Evolutionary conservation across 768 basidiomycete genomes (phyloP).

Genomic region (Megacollybia marginata): DNA sequence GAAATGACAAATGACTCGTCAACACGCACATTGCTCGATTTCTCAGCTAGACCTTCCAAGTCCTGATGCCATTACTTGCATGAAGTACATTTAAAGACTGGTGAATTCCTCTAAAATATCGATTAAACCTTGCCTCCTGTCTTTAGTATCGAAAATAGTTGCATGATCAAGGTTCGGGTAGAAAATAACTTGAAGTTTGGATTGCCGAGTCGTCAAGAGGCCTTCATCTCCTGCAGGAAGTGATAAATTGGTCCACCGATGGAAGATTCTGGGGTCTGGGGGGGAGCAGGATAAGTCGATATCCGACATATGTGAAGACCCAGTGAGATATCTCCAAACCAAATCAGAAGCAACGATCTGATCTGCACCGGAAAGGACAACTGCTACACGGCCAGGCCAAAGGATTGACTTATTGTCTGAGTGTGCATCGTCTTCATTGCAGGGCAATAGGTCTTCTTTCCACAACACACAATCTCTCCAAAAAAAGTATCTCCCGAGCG

Average conservation of each 20-base stretch:
- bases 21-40: too few species aligned
- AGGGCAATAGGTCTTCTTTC: constrained; percentile 42
- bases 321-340: constrained; percentile 29
- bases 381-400: constrained; percentile 20
- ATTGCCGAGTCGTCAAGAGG: not conserved
- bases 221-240: constrained; percentile 9
- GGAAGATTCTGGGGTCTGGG: too few species aligned
- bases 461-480: constrained; percentile 59
- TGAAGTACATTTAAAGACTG: not conserved
- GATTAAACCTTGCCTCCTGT: constrained; percentile 19
- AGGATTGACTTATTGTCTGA: not conserved
- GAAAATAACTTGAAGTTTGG: constrained; percentile 23
- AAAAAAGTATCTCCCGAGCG: constrained; percentile 55
- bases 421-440: not conserved
- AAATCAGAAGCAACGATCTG: constrained; percentile 31
- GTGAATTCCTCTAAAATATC: constrained; percentile 16
- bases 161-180: constrained; percentile 33
- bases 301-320: constrained; percentile 1
- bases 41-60: too few species aligned
- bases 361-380: constrained; percentile 30
- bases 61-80: too few species aligned
- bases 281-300: too few species aligned
- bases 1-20: too few species aligned
- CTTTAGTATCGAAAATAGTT: constrained; percentile 28
- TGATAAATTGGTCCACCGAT: too few species aligned